A percentile compares a stretch with the other conserved stretches of the same genome.
Evolutionary conservation across 148 eudicot genomes (phyloP).

Genomic region (Polygonum aviculare): DNA sequence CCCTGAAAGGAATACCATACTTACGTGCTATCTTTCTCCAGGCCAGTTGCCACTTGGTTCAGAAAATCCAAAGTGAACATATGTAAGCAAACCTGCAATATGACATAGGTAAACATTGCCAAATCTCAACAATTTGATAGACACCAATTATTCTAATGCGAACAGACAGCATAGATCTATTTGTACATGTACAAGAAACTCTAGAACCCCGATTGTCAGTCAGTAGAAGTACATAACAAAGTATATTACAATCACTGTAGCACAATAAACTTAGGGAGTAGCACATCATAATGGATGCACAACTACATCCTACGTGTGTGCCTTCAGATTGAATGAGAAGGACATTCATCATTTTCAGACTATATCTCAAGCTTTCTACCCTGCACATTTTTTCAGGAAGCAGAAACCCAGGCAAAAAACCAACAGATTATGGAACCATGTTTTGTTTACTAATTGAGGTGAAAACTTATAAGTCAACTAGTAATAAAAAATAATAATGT

Average conservation of each 20-base stretch:
- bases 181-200: not conserved
- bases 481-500: not conserved
- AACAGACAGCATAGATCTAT: not conserved
- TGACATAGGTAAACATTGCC: not conserved
- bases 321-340: not conserved
- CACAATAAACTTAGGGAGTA: not conserved
- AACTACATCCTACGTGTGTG: not conserved
- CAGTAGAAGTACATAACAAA: not conserved
- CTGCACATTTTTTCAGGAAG: too few relatives aligned
- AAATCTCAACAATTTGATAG: not conserved
- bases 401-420: not conserved
- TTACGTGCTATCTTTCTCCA: constrained; percentile 97
- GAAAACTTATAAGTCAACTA: not conserved
- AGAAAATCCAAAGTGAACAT: constrained; percentile 96
- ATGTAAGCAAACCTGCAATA: constrained; percentile 87
- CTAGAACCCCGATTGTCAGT: not conserved
- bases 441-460: not conserved
- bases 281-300: not conserved
- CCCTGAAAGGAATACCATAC: constrained; percentile 18
- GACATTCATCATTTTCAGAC: not conserved
- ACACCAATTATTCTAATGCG: not conserved
- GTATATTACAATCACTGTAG: not conserved
- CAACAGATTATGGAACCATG: not conserved
- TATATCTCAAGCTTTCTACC: not conserved
- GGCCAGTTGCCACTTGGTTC: constrained; percentile 86